A percentile compares a stretch with the other conserved stretches of the same genome.
phyloP scores from a whole-genome alignment of 768 basidiomycete species.

The Leucocoprinus leucothites region DNA sequence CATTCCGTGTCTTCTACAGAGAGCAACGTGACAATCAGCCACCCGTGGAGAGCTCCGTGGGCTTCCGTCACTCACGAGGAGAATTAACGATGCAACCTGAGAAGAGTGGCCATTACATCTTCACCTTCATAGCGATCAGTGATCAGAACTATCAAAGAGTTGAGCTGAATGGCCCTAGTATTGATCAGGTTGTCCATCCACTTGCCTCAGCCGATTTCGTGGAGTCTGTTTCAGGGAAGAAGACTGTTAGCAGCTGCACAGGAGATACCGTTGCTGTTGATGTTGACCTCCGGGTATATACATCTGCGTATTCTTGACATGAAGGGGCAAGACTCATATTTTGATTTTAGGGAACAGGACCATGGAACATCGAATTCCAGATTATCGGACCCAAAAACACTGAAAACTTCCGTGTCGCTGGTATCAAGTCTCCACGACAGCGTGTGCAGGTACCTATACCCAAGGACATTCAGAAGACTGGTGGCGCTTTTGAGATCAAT shows the following conservation, averaged over 20 bases:
- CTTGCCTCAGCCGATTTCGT: slow-evolving; percentile 77
- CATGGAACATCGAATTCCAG: slow-evolving; percentile 86
- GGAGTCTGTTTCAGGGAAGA: slow-evolving; percentile 44
- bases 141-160: slow-evolving; percentile 83
- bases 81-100: slow-evolving; percentile 86
- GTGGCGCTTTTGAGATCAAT: slow-evolving; percentile 78
- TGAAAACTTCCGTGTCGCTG: slow-evolving; percentile 51
- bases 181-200: slow-evolving; percentile 89
- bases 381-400: slow-evolving; percentile 71
- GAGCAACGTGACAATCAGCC: slow-evolving; percentile 69
- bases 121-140: slow-evolving; percentile 74
- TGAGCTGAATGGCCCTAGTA: slow-evolving; percentile 69
- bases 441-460: slow-evolving; percentile 69
- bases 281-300: slow-evolving; percentile 72
- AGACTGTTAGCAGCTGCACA: slow-evolving; percentile 71
- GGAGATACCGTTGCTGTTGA: slow-evolving; percentile 74
- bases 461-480: slow-evolving; percentile 55
- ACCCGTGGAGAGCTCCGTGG: slow-evolving; percentile 54
- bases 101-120: slow-evolving; percentile 84
- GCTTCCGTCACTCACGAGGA: slow-evolving; percentile 67
- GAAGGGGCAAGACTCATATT: neutral
- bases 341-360: slow-evolving; percentile 69
- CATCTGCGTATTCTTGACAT: neutral
- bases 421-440: slow-evolving; percentile 53
- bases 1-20: slow-evolving; percentile 81